phyloP scores from a whole-genome alignment of 2,329 filamentous ascomycete genomes.

The Neobulgaria alba region DNA sequence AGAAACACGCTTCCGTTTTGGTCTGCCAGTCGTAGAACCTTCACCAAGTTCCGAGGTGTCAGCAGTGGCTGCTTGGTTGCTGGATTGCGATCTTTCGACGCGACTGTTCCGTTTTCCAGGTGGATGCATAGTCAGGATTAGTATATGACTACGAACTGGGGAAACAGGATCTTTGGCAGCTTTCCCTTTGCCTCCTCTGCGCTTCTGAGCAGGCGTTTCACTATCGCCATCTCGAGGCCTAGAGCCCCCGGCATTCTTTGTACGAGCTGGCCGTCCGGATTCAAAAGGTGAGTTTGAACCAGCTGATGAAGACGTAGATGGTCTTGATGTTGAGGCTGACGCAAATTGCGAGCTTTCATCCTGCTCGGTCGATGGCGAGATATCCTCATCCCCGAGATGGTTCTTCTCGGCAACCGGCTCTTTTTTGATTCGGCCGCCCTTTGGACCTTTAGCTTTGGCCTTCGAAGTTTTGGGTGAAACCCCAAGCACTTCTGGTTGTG shows the following conservation, averaged over 20 bases:
- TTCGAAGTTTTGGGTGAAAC: not conserved
- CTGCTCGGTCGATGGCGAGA: slow-evolving; percentile 21
- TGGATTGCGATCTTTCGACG: slow-evolving; percentile 5
- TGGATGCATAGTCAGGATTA: no score
- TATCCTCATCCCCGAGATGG: slow-evolving; percentile 12
- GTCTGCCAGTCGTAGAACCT: slow-evolving; percentile 5
- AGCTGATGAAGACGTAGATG: slow-evolving; percentile 16
- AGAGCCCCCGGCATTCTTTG: no score
- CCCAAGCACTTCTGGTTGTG: not conserved
- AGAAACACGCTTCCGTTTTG: slow-evolving; percentile 8
- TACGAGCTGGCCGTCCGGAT: no score
- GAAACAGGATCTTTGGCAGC: not conserved
- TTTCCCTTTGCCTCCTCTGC: slow-evolving; percentile 9
- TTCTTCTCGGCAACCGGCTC: not conserved
- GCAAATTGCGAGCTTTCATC: slow-evolving; percentile 15
- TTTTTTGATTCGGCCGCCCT: slow-evolving; percentile 13
- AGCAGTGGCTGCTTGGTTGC: not conserved
- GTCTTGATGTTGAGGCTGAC: slow-evolving; percentile 14
- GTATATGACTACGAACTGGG: no score
- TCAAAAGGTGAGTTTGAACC: no score
- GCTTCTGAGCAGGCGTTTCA: not conserved
- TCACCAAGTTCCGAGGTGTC: slow-evolving; percentile 1
- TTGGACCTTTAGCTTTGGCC: slow-evolving; percentile 4
- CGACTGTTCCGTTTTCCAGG: slow-evolving; percentile 8
- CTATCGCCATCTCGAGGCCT: not conserved